Percentiles rank a stretch among this genome's conserved stretches.
These are phyloP conservation scores for Fusarium redolens DNA, from an alignment of 2,329 filamentous ascomycete species.

Conservation along the genomic window DNA sequence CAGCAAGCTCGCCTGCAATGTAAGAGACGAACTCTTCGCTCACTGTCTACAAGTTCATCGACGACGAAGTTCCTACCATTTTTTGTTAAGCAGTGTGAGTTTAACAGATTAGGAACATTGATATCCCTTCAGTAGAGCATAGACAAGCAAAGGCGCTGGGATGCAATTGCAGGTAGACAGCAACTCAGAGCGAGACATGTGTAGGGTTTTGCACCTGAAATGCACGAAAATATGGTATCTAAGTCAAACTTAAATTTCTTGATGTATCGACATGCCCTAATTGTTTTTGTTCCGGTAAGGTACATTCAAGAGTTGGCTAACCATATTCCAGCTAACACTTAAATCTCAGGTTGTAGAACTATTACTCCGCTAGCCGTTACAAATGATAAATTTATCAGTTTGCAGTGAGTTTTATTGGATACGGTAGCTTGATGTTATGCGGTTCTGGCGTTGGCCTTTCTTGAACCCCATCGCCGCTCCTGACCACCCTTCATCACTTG, in stretches of 20 bases:
- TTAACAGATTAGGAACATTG: accelerated
- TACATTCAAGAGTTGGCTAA: neutral
- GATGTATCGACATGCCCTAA: accelerated
- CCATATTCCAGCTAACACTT: accelerated
- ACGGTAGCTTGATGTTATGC: neutral
- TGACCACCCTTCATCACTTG: too few species aligned
- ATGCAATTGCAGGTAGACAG: neutral
- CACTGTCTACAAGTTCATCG: too few species aligned
- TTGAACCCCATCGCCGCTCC: too few species aligned
- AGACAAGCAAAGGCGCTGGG: too few species aligned
- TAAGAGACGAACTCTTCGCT: too few species aligned
- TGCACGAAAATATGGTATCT: accelerated
- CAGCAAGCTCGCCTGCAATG: neutral
- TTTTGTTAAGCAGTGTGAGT: accelerated
- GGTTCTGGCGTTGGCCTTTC: neutral
- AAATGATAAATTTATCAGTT: neutral
- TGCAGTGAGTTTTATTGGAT: accelerated
- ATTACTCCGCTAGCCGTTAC: too few species aligned
- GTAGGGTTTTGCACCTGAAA: neutral
- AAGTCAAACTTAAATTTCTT: accelerated
- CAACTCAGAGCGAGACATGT: neutral
- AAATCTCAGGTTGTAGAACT: neutral
- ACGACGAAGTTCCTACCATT: accelerated
- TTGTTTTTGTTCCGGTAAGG: accelerated
- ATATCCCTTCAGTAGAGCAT: too few species aligned